These are phyloP conservation scores for Naumovozyma baii DNA, from an alignment of 805 yeast species.

Conservation along the genomic window DNA sequence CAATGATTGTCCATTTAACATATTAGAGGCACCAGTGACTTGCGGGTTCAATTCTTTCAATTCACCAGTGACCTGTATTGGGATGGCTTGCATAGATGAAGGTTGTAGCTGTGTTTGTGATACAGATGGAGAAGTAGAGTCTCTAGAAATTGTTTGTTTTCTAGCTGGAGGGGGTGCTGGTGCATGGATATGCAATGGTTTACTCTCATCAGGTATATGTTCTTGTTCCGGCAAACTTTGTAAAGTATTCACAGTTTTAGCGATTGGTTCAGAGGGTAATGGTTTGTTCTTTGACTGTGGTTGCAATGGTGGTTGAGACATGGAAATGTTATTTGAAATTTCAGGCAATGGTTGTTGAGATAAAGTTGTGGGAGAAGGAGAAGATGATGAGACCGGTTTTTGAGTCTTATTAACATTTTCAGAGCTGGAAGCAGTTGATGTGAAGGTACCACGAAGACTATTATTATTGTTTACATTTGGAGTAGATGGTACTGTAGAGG, in stretches of 20 bases:
- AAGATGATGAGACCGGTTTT: neutral
- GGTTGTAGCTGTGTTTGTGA: neutral
- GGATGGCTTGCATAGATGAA: constrained; percentile 31
- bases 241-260: constrained; percentile 13
- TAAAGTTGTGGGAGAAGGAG: constrained; percentile 1
- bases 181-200: constrained; percentile 30
- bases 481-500: neutral
- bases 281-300: constrained; percentile 26
- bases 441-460: neutral
- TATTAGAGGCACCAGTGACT: constrained; percentile 35
- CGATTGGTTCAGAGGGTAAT: constrained; percentile 13
- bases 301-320: constrained; percentile 30
- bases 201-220: constrained; percentile 2
- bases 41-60: constrained; percentile 33
- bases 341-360: neutral
- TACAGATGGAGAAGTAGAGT: neutral
- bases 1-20: constrained; percentile 23
- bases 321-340: constrained; percentile 11
- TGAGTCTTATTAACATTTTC: neutral
- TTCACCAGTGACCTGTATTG: constrained; percentile 26
- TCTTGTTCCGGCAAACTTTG: constrained; percentile 11
- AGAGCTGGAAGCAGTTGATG: neutral
- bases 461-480: neutral
- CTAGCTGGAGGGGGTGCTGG: constrained; percentile 55
- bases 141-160: constrained; percentile 23